These are phyloP conservation scores for Galeopsis tetrahit DNA, from an alignment of 257 asterid species.

Conservation along the genomic window DNA sequence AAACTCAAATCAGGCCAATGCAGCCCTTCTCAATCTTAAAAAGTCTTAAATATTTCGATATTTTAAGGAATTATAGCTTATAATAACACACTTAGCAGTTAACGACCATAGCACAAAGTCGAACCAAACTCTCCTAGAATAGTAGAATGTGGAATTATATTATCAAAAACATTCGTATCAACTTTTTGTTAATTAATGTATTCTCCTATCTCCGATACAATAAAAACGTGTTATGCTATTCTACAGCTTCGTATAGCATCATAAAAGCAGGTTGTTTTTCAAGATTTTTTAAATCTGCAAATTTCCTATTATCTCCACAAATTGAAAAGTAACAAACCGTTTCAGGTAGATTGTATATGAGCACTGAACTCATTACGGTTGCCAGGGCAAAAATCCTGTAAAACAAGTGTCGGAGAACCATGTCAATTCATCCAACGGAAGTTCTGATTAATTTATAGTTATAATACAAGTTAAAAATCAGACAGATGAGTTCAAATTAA, in stretches of 20 bases:
- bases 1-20: conserved; percentile 2
- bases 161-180: neutral
- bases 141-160: neutral
- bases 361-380: conserved; percentile 95
- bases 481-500: neutral
- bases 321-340: conserved; percentile 64
- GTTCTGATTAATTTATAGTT: neutral
- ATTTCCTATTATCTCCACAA: conserved; percentile 19
- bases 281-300: neutral
- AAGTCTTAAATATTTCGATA: conserved; percentile 1
- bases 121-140: conserved; percentile 9
- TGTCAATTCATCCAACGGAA: conserved; percentile 21
- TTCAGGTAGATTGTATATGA: conserved; percentile 94
- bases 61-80: conserved; percentile 6
- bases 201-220: neutral
- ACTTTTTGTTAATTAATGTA: neutral
- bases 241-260: conserved; percentile 10
- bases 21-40: neutral
- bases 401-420: conserved; percentile 27
- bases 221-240: neutral
- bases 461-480: neutral
- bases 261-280: conserved; percentile 12
- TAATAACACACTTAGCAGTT: neutral
- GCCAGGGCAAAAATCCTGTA: conserved; percentile 94
- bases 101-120: neutral